Percentiles rank a stretch among this genome's conserved stretches.
These are phyloP conservation scores for Biscutella laevigata DNA, from an alignment of 441 rosid genomes.

Conservation along the genomic window DNA sequence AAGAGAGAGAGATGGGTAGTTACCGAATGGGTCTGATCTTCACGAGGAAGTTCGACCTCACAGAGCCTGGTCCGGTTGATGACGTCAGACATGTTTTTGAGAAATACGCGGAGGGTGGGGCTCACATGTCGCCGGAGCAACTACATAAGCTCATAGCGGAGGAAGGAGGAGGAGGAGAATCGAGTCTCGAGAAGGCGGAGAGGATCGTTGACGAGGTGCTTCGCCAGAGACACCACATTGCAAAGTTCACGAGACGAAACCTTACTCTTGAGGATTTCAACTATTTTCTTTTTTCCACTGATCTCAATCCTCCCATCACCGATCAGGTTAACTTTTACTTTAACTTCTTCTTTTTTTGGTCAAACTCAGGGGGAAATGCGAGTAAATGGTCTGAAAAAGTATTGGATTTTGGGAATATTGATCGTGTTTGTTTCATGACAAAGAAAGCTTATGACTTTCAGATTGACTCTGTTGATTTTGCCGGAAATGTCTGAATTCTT, in stretches of 20 bases:
- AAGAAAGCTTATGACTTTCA: conserved; percentile 4
- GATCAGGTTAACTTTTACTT: conserved; percentile 34
- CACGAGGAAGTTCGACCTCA: conserved; percentile 44
- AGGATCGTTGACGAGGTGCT: conserved; percentile 41
- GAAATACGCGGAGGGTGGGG: conserved; percentile 36
- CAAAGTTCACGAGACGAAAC: conserved; percentile 39
- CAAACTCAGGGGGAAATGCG: conserved; percentile 10
- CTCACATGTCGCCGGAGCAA: conserved; percentile 49
- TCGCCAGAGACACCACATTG: conserved; percentile 40
- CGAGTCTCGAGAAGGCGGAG: conserved; percentile 34
- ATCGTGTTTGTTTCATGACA: background rate
- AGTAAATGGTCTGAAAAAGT: background rate
- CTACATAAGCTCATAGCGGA: conserved; percentile 37
- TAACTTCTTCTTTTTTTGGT: background rate
- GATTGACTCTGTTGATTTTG: background rate
- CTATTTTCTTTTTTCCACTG: conserved; percentile 44
- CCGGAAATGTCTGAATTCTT: background rate
- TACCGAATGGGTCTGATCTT: conserved; percentile 49
- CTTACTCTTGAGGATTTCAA: conserved; percentile 62
- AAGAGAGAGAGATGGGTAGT: conserved; percentile 39
- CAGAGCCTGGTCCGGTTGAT: conserved; percentile 44
- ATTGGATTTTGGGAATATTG: background rate
- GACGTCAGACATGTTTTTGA: conserved; percentile 41
- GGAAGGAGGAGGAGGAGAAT: conserved; percentile 33
- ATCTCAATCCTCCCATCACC: conserved; percentile 48